Percentiles rank a stretch among this genome's conserved stretches.
Evolutionary conservation across 345 rosid species (phyloP).

Genomic region (Eucalyptus tenuipes): DNA sequence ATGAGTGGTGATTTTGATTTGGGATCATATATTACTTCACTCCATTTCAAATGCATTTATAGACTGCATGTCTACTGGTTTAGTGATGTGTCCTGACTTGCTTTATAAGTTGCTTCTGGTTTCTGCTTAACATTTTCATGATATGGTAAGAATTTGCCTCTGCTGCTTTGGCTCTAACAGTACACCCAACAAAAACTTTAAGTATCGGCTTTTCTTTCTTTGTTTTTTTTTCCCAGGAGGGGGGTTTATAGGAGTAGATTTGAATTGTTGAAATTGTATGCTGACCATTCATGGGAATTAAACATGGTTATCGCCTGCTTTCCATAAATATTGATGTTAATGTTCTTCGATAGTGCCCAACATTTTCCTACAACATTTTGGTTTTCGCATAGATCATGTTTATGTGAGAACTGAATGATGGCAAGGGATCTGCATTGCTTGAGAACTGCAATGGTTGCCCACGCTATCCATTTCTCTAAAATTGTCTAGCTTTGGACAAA

Average conservation of each 20-base stretch:
- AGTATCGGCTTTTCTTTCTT: neutral
- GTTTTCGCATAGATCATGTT: neutral
- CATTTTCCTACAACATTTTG: neutral
- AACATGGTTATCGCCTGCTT: neutral
- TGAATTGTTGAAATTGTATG: neutral
- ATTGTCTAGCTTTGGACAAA: neutral
- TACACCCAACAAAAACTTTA: neutral
- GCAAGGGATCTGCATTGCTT: neutral
- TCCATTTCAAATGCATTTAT: neutral
- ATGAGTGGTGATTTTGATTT: neutral
- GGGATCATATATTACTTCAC: neutral
- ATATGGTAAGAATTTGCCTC: neutral
- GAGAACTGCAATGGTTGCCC: neutral
- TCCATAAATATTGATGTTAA: neutral
- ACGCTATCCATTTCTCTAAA: neutral
- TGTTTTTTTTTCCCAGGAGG: too few species aligned
- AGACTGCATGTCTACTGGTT: neutral
- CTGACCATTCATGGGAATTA: neutral
- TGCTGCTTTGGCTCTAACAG: neutral
- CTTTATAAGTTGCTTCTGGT: neutral
- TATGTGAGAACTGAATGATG: neutral
- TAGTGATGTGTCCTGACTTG: neutral
- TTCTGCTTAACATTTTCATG: neutral
- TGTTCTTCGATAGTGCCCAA: neutral
- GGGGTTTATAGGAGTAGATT: neutral